Evolutionary conservation across 176 grass and related monocot species (phyloP).

Genomic region (Rhynchospora tenuis): DNA sequence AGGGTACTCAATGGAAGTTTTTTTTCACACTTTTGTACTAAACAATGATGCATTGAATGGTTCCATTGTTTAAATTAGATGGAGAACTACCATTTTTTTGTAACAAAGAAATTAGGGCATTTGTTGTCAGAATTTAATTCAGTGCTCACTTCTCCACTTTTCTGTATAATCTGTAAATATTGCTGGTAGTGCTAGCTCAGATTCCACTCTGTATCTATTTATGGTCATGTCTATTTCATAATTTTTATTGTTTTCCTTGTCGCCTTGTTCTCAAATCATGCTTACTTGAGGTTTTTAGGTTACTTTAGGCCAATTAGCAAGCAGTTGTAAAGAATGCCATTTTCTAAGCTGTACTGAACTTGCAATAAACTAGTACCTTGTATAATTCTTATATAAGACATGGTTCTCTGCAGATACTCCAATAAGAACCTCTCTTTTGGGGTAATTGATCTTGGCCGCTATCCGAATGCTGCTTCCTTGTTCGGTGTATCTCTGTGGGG

Average conservation of each 20-base stretch:
- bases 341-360: not conserved
- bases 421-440: conserved; percentile 95
- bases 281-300: not conserved
- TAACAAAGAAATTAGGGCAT: not conserved
- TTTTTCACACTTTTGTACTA: not conserved
- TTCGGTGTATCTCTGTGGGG: conserved; percentile 90
- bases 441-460: conserved; percentile 91
- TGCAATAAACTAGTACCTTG: not conserved
- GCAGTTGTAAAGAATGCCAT: not conserved
- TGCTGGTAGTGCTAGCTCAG: not conserved
- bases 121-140: not conserved
- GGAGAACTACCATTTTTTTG: not conserved
- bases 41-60: not conserved
- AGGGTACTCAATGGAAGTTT: not conserved
- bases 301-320: not conserved
- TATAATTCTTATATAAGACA: not conserved
- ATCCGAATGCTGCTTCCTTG: conserved; percentile 86
- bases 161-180: not conserved
- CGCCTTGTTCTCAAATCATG: not conserved
- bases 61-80: not conserved
- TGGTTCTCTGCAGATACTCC: conserved; percentile 62
- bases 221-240: not conserved
- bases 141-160: not conserved
- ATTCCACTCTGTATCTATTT: not conserved
- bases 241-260: not conserved